Evolutionary conservation across 306 rosid genomes (phyloP).

Genomic region (Carpinus viminea): DNA sequence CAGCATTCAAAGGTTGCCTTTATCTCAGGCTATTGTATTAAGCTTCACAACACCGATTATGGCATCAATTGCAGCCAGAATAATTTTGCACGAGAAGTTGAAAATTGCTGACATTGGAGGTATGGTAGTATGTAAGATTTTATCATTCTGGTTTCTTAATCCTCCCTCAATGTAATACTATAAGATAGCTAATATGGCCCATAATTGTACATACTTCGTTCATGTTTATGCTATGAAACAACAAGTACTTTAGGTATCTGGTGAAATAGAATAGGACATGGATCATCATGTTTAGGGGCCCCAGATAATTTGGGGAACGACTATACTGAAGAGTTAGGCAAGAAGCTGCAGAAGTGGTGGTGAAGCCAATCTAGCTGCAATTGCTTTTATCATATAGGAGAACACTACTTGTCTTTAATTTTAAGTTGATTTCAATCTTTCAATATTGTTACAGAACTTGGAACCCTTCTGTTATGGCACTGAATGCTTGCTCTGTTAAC

Average conservation of each 20-base stretch:
- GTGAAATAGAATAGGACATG: background rate
- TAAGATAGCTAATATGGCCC: background rate
- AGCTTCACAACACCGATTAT: constrained; percentile 69
- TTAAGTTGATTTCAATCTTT: background rate
- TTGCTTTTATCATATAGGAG: background rate
- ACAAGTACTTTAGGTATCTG: background rate
- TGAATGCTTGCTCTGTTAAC: constrained; percentile 19
- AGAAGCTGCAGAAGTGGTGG: constrained; percentile 1
- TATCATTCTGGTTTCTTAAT: background rate
- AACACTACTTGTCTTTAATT: background rate
- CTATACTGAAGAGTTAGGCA: background rate
- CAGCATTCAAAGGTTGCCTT: constrained; percentile 80
- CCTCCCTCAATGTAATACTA: background rate
- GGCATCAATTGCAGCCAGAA: constrained; percentile 74
- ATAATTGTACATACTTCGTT: background rate
- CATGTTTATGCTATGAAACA: background rate
- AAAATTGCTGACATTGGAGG: constrained; percentile 64
- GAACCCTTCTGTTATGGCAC: constrained; percentile 11
- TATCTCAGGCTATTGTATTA: constrained; percentile 65
- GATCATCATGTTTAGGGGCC: background rate
- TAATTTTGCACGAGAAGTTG: constrained; percentile 66
- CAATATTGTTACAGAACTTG: background rate
- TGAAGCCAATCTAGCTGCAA: background rate
- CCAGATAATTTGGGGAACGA: background rate
- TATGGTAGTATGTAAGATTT: constrained; percentile 28